Evolutionary conservation across 192 early-diverging fungal species (phyloP), one percentile per base, ranked within the genome.

Genomic region (Coemansia sp.): DNA sequence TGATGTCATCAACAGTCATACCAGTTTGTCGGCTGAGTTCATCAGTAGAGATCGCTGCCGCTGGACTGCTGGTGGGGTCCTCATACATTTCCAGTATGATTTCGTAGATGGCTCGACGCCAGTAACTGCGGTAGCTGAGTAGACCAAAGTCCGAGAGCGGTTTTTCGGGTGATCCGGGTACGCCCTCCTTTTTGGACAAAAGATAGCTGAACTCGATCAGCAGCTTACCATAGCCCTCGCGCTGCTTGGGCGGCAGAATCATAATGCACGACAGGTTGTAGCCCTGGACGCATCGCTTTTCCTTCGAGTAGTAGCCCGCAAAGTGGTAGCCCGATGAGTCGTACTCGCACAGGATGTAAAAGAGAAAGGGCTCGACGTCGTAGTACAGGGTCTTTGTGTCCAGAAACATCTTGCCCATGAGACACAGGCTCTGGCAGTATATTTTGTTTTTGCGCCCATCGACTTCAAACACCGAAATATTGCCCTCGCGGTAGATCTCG

Each of bases 361-460:
- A 98, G 30, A 98, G 76, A 68, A 97, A 98, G 13, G 97, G 95
- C 60, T 98, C 97, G 3, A 96, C 88, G 59, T 98, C 97, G 67
- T 97, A 98, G 68, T 95, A 98, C 20, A 97, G 78, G 3, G 97
- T 98, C 65, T 98, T 98, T 68, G 94, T 92, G 82, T 97, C 95
- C 17, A 98, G 72, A 72, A 97, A 98, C 89, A 94, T 92, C 67
- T 98, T 98, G 40, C 94, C 91, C 25, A 98, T 70, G 13, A 98
- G 83, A 60, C 97, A 98, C 28, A 98, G 80, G 74, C 96, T 97
- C 69, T 98, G 97, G 81, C 97, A 97, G 61, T 98, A 98, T 17
- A 96, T 86, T 79, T 97, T 98, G 82, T 97, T 94, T 68, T 94
- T 96, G 15, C 93, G 82, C 7, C 97, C 97, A 62, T 98, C 97